Conservation (phyloP, 164 flowering plant genomes). For the Liriodendron chinense region DNA sequence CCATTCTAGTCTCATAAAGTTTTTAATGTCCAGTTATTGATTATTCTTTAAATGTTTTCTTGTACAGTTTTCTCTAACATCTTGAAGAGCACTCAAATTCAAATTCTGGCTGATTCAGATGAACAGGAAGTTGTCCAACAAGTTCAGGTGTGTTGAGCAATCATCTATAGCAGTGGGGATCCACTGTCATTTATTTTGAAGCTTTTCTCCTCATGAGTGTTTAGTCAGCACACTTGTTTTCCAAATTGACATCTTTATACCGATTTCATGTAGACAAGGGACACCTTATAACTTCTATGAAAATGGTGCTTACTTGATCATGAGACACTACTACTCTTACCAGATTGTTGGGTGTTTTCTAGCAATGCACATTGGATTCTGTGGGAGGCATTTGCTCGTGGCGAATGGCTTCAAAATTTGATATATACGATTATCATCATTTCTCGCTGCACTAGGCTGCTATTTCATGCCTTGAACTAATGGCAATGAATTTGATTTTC, state of each 20-base stretch:
- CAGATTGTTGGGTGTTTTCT: slow-evolving; percentile 3
- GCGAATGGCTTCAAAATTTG: neutral
- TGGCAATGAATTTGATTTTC: neutral
- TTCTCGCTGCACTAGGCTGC: neutral
- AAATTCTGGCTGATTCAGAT: slow-evolving; percentile 89
- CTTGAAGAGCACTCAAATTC: slow-evolving; percentile 81
- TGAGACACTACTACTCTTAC: neutral
- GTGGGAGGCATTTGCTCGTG: neutral
- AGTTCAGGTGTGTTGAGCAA: slow-evolving; percentile 67
- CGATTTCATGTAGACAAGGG: neutral
- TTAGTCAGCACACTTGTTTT: no score
- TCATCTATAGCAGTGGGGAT: neutral
- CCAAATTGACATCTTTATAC: neutral
- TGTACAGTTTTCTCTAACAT: slow-evolving; percentile 89
- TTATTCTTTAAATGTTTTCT: neutral
- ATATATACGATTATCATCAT: neutral
- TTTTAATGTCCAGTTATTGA: neutral
- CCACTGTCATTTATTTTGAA: neutral
- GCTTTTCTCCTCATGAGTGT: neutral
- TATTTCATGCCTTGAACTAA: neutral
- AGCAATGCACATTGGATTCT: neutral
- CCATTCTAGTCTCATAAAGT: neutral
- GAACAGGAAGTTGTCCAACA: slow-evolving; percentile 94
- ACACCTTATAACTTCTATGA: neutral
- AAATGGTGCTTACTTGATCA: neutral